Conservation (phyloP, 768 basidiomycete species). For the Rhizopogon roseolus region DNA sequence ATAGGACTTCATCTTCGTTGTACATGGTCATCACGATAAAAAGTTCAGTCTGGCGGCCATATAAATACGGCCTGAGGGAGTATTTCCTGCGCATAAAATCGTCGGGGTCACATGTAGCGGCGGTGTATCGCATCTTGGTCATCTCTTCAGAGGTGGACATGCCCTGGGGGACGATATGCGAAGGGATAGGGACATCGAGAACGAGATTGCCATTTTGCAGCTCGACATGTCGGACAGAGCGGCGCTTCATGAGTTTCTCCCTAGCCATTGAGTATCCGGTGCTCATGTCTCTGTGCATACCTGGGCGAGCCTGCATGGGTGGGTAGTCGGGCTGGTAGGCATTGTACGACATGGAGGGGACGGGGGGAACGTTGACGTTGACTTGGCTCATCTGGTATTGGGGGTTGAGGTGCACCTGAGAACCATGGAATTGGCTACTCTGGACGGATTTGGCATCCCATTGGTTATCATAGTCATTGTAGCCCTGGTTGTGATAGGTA, state of each 20-base stretch:
- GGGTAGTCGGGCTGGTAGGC: conserved; percentile 49
- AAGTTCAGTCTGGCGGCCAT: conserved; percentile 79
- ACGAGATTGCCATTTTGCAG: conserved; percentile 82
- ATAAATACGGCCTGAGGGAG: conserved; percentile 74
- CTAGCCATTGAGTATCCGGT: conserved; percentile 62
- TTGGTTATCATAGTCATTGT: conserved; percentile 39
- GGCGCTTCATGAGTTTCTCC: conserved; percentile 79
- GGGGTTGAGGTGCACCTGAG: conserved; percentile 68
- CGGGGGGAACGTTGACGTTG: conserved; percentile 37
- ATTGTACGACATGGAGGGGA: conserved; percentile 50
- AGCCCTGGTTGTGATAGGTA: conserved; percentile 28
- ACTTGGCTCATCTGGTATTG: conserved; percentile 55
- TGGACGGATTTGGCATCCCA: conserved; percentile 60
- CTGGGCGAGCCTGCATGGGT: conserved; percentile 47
- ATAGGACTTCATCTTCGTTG: conserved; percentile 84
- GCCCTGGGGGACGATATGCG: conserved; percentile 68
- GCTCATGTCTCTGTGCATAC: conserved; percentile 41
- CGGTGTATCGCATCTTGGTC: conserved; percentile 84
- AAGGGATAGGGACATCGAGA: conserved; percentile 77
- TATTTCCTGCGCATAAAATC: conserved; percentile 78
- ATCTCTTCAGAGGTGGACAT: conserved; percentile 65
- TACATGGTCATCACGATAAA: conserved; percentile 98
- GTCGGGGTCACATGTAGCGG: conserved; percentile 86
- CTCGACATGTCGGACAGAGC: conserved; percentile 75
- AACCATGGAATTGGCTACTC: conserved; percentile 56